Conservation (phyloP, 257 asterid species). For the Fraxinus cuspidata region DNA sequence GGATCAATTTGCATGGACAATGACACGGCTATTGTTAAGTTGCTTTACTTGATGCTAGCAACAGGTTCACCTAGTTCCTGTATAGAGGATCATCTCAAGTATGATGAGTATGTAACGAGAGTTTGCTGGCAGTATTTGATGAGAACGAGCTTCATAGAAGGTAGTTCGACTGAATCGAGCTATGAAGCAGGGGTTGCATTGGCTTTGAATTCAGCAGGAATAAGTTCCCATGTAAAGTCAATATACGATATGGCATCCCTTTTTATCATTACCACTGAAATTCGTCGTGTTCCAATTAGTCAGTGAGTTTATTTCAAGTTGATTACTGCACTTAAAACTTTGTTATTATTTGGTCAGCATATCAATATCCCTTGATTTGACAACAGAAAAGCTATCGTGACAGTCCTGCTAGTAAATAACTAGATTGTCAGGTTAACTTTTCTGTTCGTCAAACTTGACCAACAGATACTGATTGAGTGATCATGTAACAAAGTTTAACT, state of each 20-base stretch:
- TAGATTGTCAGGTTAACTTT: not conserved
- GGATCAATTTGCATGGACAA: slow-evolving; percentile 82
- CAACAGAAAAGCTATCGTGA: not conserved
- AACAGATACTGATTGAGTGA: not conserved
- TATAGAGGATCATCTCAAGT: slow-evolving; percentile 62
- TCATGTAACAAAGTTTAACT: not conserved
- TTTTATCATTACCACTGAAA: not conserved
- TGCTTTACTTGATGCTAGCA: slow-evolving; percentile 55
- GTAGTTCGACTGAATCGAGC: slow-evolving; percentile 49
- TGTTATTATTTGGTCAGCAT: not conserved
- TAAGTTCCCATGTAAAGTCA: slow-evolving; percentile 48
- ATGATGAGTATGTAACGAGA: slow-evolving; percentile 43
- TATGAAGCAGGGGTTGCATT: slow-evolving; percentile 69
- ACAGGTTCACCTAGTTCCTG: slow-evolving; percentile 48
- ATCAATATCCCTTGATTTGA: not conserved
- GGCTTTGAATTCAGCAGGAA: slow-evolving; percentile 67
- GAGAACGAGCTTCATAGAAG: slow-evolving; percentile 39
- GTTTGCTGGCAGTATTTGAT: slow-evolving; percentile 50
- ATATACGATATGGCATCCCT: not conserved
- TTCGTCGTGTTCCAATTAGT: not conserved
- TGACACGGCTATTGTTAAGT: slow-evolving; percentile 46
- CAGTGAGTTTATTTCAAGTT: not conserved
- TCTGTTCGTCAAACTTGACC: not conserved
- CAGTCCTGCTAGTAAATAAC: not conserved
- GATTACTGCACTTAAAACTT: not conserved